Percentiles rank a stretch among this genome's conserved stretches.
phyloP scores from a whole-genome alignment of 192 early-diverging fungal genomes.

The Cladochytrium replicatum region DNA sequence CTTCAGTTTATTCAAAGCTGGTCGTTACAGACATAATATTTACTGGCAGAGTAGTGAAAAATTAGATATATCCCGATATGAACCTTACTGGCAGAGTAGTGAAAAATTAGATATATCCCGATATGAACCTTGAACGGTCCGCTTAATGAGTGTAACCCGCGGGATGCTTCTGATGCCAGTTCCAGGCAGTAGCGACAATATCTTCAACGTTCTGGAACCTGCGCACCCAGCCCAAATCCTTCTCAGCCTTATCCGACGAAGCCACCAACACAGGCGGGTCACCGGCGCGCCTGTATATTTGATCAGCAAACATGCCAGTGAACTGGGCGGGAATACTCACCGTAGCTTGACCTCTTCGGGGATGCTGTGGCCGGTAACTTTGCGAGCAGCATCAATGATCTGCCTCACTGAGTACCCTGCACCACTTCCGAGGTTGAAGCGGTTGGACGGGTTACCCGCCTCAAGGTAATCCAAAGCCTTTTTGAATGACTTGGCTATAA shows the following conservation, averaged over 20 bases:
- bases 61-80: too few relatives aligned
- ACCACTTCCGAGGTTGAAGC: slow-evolving; percentile 90
- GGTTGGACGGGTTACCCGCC: slow-evolving; percentile 45
- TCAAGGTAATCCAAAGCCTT: slow-evolving; percentile 67
- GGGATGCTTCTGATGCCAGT: slow-evolving; percentile 36
- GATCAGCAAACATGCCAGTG: not conserved
- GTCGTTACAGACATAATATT: too few relatives aligned
- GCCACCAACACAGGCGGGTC: slow-evolving; percentile 48
- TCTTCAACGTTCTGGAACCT: slow-evolving; percentile 33
- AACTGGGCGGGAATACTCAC: too few relatives aligned
- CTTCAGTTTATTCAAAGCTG: too few relatives aligned
- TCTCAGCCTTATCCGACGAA: slow-evolving; percentile 37
- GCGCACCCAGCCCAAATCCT: slow-evolving; percentile 38
- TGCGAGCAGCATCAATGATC: slow-evolving; percentile 74
- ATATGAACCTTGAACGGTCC: too few relatives aligned
- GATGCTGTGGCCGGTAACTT: slow-evolving; percentile 70
- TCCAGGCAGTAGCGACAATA: slow-evolving; percentile 44
- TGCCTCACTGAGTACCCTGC: slow-evolving; percentile 87
- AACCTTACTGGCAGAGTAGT: too few relatives aligned
- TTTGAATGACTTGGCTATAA: not conserved
- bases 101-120: too few relatives aligned
- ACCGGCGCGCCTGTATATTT: slow-evolving; percentile 32
- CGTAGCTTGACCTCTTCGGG: slow-evolving; percentile 53
- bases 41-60: too few relatives aligned
- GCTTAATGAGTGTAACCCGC: too few relatives aligned